Evolutionary conservation across 352 stramenopile genomes (phyloP).

Genomic region (Aphanomyces astaci): DNA sequence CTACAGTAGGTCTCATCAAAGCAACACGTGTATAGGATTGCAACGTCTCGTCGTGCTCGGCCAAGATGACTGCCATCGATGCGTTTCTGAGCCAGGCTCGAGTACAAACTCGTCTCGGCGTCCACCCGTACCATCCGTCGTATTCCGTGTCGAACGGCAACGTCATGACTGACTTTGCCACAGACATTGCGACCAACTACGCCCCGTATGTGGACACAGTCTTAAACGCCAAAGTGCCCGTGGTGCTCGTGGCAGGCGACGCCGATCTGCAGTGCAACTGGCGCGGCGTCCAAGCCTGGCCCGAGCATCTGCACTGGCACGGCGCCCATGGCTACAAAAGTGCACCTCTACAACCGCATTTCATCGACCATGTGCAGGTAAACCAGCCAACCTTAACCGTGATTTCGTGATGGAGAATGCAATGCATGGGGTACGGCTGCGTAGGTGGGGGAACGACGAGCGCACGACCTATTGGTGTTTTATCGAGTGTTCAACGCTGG

Average conservation of each 20-base stretch:
- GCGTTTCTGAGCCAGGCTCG: constrained; percentile 46
- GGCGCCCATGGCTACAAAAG: neutral
- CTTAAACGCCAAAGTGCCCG: constrained; percentile 42
- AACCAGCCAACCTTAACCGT: too few species aligned
- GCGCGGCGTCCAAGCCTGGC: constrained; percentile 16
- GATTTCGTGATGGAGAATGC: neutral
- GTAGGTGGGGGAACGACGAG: constrained; percentile 39
- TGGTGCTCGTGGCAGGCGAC: constrained; percentile 84
- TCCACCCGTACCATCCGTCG: constrained; percentile 7
- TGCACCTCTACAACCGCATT: neutral
- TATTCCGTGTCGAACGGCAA: neutral
- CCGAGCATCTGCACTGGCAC: constrained; percentile 1
- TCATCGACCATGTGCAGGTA: constrained; percentile 4
- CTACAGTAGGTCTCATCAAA: constrained; percentile 19
- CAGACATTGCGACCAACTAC: constrained; percentile 2
- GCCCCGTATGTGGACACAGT: constrained; percentile 37
- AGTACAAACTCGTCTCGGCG: constrained; percentile 64
- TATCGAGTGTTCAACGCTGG: constrained; percentile 91
- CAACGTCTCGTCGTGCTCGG: neutral
- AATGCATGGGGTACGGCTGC: neutral
- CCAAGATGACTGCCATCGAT: constrained; percentile 33
- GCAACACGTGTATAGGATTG: constrained; percentile 23
- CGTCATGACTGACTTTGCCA: neutral
- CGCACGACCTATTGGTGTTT: constrained; percentile 79
- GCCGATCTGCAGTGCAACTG: constrained; percentile 82